A percentile compares a stretch with the other conserved stretches of the same genome.
phyloP scores from a whole-genome alignment of 352 stramenopile genomes.

The Phytopythium kandeliae region DNA sequence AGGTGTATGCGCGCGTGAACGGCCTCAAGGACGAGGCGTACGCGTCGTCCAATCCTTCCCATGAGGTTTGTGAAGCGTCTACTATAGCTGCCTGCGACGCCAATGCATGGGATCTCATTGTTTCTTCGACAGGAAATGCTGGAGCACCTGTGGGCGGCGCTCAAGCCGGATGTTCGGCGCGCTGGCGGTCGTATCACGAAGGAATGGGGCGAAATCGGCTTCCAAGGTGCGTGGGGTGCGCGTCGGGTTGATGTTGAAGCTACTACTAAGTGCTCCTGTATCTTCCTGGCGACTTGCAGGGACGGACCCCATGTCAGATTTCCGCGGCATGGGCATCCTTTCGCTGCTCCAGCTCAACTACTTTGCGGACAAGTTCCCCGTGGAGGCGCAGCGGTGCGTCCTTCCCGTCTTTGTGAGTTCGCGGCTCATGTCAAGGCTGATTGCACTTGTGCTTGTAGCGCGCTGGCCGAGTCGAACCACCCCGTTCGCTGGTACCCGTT shows the following conservation, averaged over 20 bases:
- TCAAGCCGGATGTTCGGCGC: slow-evolving; percentile 77
- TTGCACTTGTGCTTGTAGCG: slow-evolving; percentile 20
- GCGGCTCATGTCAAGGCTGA: too few species aligned
- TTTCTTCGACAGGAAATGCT: slow-evolving; percentile 39
- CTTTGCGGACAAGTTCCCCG: slow-evolving; percentile 66
- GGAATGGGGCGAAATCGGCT: slow-evolving; percentile 85
- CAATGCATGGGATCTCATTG: background rate
- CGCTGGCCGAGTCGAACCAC: slow-evolving; percentile 77
- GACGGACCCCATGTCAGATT: slow-evolving; percentile 82
- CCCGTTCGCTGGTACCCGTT: slow-evolving; percentile 85
- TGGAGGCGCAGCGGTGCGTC: slow-evolving; percentile 61
- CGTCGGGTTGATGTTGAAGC: background rate
- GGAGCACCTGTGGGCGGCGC: slow-evolving; percentile 72
- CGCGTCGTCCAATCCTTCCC: slow-evolving; percentile 47
- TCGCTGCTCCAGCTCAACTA: slow-evolving; percentile 73
- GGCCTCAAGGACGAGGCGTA: slow-evolving; percentile 63
- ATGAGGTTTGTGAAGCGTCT: slow-evolving; percentile 35
- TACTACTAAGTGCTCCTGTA: background rate
- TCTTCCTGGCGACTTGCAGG: slow-evolving; percentile 14
- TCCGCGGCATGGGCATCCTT: slow-evolving; percentile 77
- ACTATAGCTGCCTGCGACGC: background rate
- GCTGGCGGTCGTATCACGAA: slow-evolving; percentile 76
- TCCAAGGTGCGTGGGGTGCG: slow-evolving; percentile 45
- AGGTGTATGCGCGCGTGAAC: slow-evolving; percentile 48
- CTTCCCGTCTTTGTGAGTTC: background rate